Evolutionary conservation across 768 basidiomycete species (phyloP).

Genomic region (Plicaturopsis crispa): DNA sequence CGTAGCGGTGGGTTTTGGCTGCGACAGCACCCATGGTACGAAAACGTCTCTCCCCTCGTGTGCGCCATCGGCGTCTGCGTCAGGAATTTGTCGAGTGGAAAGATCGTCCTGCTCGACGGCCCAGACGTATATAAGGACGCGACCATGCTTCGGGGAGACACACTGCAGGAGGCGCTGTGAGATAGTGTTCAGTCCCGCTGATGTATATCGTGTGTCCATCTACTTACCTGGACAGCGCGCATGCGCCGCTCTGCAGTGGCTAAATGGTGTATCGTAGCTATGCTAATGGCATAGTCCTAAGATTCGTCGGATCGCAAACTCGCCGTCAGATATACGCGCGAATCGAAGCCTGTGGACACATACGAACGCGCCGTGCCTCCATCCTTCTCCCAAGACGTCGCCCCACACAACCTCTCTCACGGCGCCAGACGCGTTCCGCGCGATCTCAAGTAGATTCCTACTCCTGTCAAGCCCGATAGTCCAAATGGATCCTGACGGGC

Average conservation of each 20-base stretch:
- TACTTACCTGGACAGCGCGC: slow-evolving; percentile 62
- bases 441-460: slow-evolving; percentile 68
- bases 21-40: slow-evolving; percentile 78
- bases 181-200: neutral
- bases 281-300: slow-evolving; percentile 94
- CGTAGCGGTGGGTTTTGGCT: slow-evolving; percentile 17
- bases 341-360: slow-evolving; percentile 20
- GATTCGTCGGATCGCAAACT: slow-evolving; percentile 3
- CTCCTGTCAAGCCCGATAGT: slow-evolving; percentile 86
- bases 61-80: neutral
- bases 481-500: slow-evolving; percentile 48
- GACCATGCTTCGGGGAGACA: slow-evolving; percentile 63
- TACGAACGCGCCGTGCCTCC: slow-evolving; percentile 81
- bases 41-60: slow-evolving; percentile 67
- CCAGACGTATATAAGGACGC: slow-evolving; percentile 93
- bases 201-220: neutral
- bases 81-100: slow-evolving; percentile 65
- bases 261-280: slow-evolving; percentile 96
- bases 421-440: slow-evolving; percentile 49
- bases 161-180: slow-evolving; percentile 52
- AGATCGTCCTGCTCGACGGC: slow-evolving; percentile 86
- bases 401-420: slow-evolving; percentile 72
- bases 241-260: slow-evolving; percentile 70
- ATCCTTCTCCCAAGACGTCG: slow-evolving; percentile 65
- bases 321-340: neutral